phyloP scores from a whole-genome alignment of 305 asterid species.

The Plantago rigida region DNA sequence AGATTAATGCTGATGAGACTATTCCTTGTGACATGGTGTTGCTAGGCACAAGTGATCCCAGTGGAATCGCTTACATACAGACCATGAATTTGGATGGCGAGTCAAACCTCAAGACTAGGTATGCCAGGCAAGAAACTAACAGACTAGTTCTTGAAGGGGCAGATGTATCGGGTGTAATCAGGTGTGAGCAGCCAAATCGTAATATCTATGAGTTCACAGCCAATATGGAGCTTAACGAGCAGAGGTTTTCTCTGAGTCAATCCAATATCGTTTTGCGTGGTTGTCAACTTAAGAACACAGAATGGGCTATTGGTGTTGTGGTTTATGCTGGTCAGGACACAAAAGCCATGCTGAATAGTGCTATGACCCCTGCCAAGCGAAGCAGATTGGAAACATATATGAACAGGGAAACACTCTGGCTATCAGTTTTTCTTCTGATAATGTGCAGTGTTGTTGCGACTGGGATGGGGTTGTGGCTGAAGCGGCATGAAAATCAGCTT shows the following conservation, averaged over 20 bases:
- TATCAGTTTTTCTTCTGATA: constrained; percentile 72
- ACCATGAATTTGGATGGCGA: constrained; percentile 98
- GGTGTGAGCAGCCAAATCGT: constrained; percentile 92
- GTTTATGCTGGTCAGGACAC: constrained; percentile 98
- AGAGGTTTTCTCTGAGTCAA: constrained; percentile 68
- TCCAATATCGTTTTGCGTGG: constrained; percentile 92
- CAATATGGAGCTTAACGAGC: constrained; percentile 73
- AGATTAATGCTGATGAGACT: constrained; percentile 66
- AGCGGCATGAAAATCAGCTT: constrained; percentile 54
- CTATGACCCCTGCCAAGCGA: constrained; percentile 79
- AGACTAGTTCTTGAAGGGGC: constrained; percentile 54
- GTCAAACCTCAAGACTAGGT: constrained; percentile 94
- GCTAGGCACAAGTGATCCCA: constrained; percentile 85
- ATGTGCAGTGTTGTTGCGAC: constrained; percentile 79
- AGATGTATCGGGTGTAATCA: constrained; percentile 59
- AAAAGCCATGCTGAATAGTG: constrained; percentile 96
- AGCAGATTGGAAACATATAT: constrained; percentile 90
- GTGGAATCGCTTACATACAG: constrained; percentile 94
- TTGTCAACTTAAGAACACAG: constrained; percentile 94
- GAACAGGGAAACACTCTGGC: constrained; percentile 91
- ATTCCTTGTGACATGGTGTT: constrained; percentile 93
- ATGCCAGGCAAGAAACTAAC: constrained; percentile 94
- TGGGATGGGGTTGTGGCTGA: constrained; percentile 91
- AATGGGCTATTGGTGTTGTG: constrained; percentile 88
- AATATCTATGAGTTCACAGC: constrained; percentile 94